Conservation (phyloP, 1,284 basidiomycete genomes). For the Irpex sp. region DNA sequence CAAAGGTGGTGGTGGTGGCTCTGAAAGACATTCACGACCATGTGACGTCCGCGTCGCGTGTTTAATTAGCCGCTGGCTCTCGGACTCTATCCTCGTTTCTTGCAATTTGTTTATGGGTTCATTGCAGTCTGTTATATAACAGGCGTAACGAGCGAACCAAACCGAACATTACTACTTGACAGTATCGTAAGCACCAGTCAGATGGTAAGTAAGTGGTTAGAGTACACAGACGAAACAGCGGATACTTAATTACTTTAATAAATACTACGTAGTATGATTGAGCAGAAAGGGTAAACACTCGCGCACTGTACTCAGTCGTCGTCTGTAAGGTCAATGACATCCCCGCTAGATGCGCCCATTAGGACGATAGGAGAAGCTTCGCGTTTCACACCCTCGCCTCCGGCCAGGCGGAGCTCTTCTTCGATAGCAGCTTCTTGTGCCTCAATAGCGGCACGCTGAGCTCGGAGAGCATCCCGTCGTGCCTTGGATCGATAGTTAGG, state of each 20-base stretch:
- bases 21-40: not conserved
- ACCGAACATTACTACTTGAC: no score
- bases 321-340: not conserved
- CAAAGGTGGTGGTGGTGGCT: no score
- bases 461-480: not conserved
- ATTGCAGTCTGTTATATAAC: no score
- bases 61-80: not conserved
- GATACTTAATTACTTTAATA: no score
- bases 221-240: no score
- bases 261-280: no score
- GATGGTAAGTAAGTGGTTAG: no score
- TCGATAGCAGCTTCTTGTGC: not conserved
- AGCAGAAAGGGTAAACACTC: no score
- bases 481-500: not conserved
- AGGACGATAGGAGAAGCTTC: not conserved
- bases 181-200: no score
- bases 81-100: no score
- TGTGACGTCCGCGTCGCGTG: not conserved
- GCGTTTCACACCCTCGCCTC: not conserved
- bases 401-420: not conserved
- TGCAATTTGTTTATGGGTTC: no score
- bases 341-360: not conserved
- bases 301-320: not conserved
- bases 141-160: no score
- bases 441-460: not conserved